These are phyloP conservation scores for Fusarium robinianum DNA, from an alignment of 2,329 filamentous ascomycete species.

Conservation along the genomic window DNA sequence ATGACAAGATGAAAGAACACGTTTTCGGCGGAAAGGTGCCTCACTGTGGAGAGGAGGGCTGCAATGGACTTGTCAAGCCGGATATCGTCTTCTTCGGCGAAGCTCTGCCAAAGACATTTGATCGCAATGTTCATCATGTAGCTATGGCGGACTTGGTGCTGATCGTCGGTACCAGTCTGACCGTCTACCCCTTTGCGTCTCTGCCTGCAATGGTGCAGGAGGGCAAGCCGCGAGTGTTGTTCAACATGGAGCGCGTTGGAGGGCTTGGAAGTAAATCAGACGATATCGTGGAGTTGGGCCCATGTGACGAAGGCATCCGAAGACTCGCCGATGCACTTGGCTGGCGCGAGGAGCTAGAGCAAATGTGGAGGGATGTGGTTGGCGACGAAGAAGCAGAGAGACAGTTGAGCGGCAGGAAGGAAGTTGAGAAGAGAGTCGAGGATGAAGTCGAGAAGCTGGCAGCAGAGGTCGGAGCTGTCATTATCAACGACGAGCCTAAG, in stretches of 20 bases:
- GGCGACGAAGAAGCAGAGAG: conserved; percentile 62
- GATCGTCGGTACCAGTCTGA: conserved; percentile 85
- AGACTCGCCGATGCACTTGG: conserved; percentile 79
- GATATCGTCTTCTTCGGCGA: conserved; percentile 96
- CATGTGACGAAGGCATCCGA: conserved; percentile 82
- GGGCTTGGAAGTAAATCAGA: conserved; percentile 76
- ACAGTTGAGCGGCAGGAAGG: conserved; percentile 45
- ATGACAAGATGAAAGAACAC: conserved; percentile 72
- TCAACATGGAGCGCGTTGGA: conserved; percentile 86
- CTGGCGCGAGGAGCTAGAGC: conserved; percentile 84
- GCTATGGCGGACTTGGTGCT: conserved; percentile 75
- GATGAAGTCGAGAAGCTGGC: conserved; percentile 51
- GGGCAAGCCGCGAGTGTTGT: conserved; percentile 74
- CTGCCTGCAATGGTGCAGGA: conserved; percentile 68
- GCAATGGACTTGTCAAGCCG: conserved; percentile 83
- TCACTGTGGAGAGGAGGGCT: conserved; percentile 63
- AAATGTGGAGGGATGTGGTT: conserved; percentile 70
- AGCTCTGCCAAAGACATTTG: conserved; percentile 52
- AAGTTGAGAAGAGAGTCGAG: conserved; percentile 48
- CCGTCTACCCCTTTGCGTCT: conserved; percentile 86
- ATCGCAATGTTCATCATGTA: conserved; percentile 50
- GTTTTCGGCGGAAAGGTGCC: conserved; percentile 72
- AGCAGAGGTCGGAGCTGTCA: conserved; percentile 41
- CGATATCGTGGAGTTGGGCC: conserved; percentile 81
- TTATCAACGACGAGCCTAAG: conserved; percentile 31